A percentile compares a stretch with the other conserved stretches of the same genome.
These are phyloP conservation scores for Lignosus rhinocerotis DNA, from an alignment of 1,284 basidiomycete species.

Conservation along the genomic window DNA sequence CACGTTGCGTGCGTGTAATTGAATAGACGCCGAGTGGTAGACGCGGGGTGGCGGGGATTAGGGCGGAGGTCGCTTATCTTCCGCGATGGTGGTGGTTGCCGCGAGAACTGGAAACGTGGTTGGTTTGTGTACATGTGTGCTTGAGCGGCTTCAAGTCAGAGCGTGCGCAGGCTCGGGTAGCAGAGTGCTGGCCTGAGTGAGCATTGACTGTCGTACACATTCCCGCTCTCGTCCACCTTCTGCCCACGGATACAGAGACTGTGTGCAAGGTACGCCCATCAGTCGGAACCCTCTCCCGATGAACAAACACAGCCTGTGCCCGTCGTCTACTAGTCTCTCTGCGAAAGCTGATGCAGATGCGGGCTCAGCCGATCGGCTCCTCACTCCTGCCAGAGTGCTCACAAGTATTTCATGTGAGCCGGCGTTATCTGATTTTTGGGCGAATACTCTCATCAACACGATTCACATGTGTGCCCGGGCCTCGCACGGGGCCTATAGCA, in stretches of 20 bases:
- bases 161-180: too few species aligned
- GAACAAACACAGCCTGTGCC: background rate
- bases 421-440: conserved; percentile 26
- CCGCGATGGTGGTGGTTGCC: conserved; percentile 9
- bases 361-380: conserved; percentile 16
- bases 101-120: conserved; percentile 9
- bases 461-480: conserved; percentile 15
- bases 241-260: background rate
- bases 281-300: conserved; percentile 5
- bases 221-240: background rate
- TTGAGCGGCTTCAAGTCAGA: background rate
- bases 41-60: conserved; percentile 19
- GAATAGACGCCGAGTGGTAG: conserved; percentile 16
- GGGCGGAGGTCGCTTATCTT: conserved; percentile 23
- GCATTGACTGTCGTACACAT: too few species aligned
- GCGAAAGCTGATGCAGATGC: conserved; percentile 7
- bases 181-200: too few species aligned
- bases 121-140: background rate
- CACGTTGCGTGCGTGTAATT: conserved; percentile 20
- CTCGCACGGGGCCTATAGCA: conserved; percentile 14
- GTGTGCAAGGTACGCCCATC: conserved; percentile 15
- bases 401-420: conserved; percentile 24
- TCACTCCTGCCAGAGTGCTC: conserved; percentile 11
- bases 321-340: background rate
- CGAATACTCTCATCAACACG: conserved; percentile 19